Base-by-base conservation (phyloP, 208 protist species). In the Strigomonas oncopelti region DNA sequence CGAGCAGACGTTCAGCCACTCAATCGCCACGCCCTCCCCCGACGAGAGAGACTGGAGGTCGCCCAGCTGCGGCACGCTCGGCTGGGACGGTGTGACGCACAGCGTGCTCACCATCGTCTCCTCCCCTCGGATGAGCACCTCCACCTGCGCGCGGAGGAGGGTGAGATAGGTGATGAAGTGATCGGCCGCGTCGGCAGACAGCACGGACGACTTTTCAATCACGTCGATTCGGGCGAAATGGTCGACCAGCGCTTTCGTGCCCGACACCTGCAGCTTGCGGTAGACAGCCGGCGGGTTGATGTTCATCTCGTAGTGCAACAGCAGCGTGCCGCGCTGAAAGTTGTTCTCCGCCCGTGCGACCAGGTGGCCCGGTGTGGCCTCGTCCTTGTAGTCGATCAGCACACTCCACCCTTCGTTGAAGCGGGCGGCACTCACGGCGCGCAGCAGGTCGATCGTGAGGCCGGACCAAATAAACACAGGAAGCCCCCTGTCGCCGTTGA, bases 391-490 rank as follows among this genome's bases (percentile, higher is more conserved):
- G 65, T 91, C 81, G 57, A 95, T 84, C 32, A 93, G 67, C 18
- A 93, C 87, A 61, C 84, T 87, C 90, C 87, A 95, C 7, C 87
- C 87, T 65, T 93, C 75, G 67, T 88, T 93, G 53, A 88, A 82
- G 59, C 87, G 81, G n/a, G 85, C 80, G 20, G 74, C 83, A 18
- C 85, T 85, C 8, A 85, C 71, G 29, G 80, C 72, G 32, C 79
- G 80, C 58, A 93, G 72, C 16, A 81, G 45, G 31, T 63, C 62
- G 54, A 68, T 25, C 56, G 72, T 75, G 28, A 74, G 62, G 0
- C 65, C 52, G 14, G 61, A 66, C 27, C 75, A 48, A 0, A 81
- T 42, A 13, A 83, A 72, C 65, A 80, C 74, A 18, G 72, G 75
- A 32, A 87, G 64, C 5, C 65, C 72, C 54, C 80, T 63, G 29